phyloP scores from a whole-genome alignment of 1,139 yeast species.

The Meyerozyma athensensis region DNA sequence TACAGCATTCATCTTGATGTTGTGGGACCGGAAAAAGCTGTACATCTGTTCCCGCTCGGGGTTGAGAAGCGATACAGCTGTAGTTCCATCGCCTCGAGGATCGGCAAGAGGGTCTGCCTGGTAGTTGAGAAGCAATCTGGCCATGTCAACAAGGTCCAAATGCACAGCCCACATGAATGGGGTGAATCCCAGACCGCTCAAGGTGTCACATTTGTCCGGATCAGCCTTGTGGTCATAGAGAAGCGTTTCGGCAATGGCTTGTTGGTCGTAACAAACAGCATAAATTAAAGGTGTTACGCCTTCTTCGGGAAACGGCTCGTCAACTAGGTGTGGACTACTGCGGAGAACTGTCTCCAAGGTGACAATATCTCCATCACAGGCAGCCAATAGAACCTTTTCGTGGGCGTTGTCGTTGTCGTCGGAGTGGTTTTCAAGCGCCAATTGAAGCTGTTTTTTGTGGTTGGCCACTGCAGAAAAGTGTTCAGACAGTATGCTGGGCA shows the following conservation, averaged over 20 bases:
- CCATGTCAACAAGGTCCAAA: constrained; percentile 31
- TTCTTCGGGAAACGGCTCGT: constrained; percentile 29
- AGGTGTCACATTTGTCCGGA: constrained; percentile 34
- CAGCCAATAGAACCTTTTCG: constrained; percentile 39
- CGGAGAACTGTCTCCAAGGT: constrained; percentile 35
- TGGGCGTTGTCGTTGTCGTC: constrained; percentile 8
- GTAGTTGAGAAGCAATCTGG: constrained; percentile 30
- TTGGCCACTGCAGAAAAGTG: neutral
- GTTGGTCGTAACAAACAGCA: constrained; percentile 48
- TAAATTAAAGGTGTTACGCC: constrained; percentile 51
- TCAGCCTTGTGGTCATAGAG: constrained; percentile 30
- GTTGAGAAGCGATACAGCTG: constrained; percentile 30
- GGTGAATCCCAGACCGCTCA: constrained; percentile 25
- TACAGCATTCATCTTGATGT: constrained; percentile 24
- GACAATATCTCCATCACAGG: constrained; percentile 49
- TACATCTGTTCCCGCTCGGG: constrained; percentile 30
- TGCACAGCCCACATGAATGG: constrained; percentile 50
- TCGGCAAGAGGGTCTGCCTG: constrained; percentile 39
- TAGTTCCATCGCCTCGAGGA: constrained; percentile 23
- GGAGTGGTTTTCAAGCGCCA: constrained; percentile 14
- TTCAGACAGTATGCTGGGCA: neutral
- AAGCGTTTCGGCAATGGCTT: constrained; percentile 41
- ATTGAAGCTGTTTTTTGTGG: constrained; percentile 28
- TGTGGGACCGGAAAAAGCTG: constrained; percentile 38
- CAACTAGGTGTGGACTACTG: constrained; percentile 26